phyloP scores from a whole-genome alignment of 2,329 filamentous ascomycete genomes.

The Botrytis deweyae region DNA sequence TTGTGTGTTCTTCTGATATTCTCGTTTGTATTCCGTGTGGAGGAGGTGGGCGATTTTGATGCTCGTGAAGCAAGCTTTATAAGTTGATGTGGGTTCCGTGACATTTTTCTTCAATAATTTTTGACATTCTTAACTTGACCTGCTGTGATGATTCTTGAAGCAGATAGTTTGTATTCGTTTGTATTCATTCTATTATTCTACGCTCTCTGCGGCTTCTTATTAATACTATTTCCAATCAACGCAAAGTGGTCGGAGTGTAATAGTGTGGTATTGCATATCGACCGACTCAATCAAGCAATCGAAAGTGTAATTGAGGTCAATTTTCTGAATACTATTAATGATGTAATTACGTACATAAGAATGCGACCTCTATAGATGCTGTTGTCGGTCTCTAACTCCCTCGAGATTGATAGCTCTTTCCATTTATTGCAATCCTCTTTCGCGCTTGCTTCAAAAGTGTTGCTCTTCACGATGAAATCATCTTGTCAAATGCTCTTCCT shows the following conservation, averaged over 20 bases:
- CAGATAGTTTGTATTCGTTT: no score
- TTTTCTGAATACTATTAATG: rapidly evolving
- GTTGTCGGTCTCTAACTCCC: no score
- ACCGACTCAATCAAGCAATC: not conserved
- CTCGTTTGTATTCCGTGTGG: not conserved
- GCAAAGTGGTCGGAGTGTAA: no score
- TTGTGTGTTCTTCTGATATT: not conserved
- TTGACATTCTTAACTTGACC: not conserved
- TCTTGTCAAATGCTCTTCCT: not conserved
- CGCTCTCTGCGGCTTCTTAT: not conserved
- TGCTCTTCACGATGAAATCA: not conserved
- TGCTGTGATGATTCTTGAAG: not conserved
- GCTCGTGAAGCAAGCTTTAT: not conserved
- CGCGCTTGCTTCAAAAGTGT: not conserved
- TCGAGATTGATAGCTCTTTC: not conserved
- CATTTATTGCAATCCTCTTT: not conserved
- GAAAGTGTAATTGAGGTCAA: not conserved
- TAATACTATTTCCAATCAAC: not conserved
- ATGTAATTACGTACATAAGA: not conserved
- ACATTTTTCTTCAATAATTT: not conserved
- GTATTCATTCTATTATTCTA: not conserved
- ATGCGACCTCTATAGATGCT: no score
- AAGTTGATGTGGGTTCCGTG: not conserved
- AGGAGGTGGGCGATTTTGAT: no score
- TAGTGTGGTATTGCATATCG: not conserved